Base-by-base conservation (phyloP, 371 early-diverging fungal species). In the Haplosporangium sp. region DNA sequence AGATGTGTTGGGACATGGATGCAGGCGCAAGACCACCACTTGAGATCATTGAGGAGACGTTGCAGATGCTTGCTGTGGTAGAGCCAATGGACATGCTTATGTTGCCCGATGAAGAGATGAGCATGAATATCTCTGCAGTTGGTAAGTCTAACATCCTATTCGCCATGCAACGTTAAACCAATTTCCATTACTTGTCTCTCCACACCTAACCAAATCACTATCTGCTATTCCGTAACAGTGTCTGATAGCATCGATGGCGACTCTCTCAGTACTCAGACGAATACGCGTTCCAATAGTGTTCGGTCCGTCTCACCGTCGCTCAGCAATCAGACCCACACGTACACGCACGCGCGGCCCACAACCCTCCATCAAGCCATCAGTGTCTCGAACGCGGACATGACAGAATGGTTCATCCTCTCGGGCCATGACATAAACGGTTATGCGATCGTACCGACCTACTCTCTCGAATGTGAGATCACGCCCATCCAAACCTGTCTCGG, bases 31-130 rank as follows among this genome's bases (percentile, higher is more conserved):
- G 79, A 14, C 79, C 79, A 0, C 79, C 79, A 4, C 43, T 79
- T 0, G 79, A 79, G n/a, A 73, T 79, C 13, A 62, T 65, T 6
- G 79, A 79, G 37, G 79, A 79, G 43, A 79, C 79, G 0, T 23
- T 79, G 5, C 73, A 72, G 59, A 79, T 77, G 77, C 23, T 77
- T 47, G 77, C 71, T 6, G 77, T 71, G 13, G 77, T 77, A 36
- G 77, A 77, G 50, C 77, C 77, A 6, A 77, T 77, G 59, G 77
- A 77, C 20, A 77, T 77, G 75, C 20, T 75, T 52, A 70, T 77
- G 61, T 64, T 77, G n/a, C 75, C 75, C 16, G 71, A 64, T 1
- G 77, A 77, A 41, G 77, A 77, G 41, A 59, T 67, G 61, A 67
- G 43, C 51, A 70, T 77, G 71, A 50, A 63, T 12, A 60, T 70